A percentile compares a stretch with the other conserved stretches of the same genome.
Conservation (phyloP, 1,284 basidiomycete genomes). For the Gomphus bonarii region DNA sequence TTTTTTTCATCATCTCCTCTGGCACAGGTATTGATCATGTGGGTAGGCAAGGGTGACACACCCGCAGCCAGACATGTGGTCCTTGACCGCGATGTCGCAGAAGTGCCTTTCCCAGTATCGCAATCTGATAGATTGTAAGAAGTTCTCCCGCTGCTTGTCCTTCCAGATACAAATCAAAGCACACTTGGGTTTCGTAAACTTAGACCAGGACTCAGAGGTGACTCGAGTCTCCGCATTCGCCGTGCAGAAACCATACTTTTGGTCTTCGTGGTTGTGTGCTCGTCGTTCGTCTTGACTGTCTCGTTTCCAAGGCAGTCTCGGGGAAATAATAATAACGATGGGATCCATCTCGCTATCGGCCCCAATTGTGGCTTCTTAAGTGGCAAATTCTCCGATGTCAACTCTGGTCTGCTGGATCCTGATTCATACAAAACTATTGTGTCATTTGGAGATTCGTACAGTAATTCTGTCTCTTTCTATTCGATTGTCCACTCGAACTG, state of each 20-base stretch:
- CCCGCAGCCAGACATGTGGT: background rate
- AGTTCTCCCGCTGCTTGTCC: background rate
- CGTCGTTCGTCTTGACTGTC: background rate
- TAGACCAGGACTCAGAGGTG: too few relatives aligned
- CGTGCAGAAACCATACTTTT: background rate
- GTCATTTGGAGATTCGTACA: slow-evolving; percentile 27
- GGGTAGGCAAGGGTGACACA: background rate
- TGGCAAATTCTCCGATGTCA: slow-evolving; percentile 32
- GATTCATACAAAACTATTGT: slow-evolving; percentile 31
- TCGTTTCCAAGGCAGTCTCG: background rate
- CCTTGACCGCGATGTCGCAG: background rate
- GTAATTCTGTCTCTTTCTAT: background rate
- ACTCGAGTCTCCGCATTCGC: background rate
- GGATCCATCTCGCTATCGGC: slow-evolving; percentile 30
- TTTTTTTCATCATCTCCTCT: background rate
- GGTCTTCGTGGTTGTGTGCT: background rate
- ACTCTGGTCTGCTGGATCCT: slow-evolving; percentile 29
- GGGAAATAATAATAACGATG: slow-evolving; percentile 11
- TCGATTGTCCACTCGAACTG: too few relatives aligned
- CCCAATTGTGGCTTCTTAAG: slow-evolving; percentile 30
- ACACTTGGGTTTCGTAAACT: background rate
- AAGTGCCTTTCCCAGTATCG: background rate
- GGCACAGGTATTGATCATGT: background rate
- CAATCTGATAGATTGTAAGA: background rate
- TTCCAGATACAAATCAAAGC: background rate